phyloP scores from a whole-genome alignment of 495 filamentous ascomycete genomes.

The Trichocladium antarcticum region DNA sequence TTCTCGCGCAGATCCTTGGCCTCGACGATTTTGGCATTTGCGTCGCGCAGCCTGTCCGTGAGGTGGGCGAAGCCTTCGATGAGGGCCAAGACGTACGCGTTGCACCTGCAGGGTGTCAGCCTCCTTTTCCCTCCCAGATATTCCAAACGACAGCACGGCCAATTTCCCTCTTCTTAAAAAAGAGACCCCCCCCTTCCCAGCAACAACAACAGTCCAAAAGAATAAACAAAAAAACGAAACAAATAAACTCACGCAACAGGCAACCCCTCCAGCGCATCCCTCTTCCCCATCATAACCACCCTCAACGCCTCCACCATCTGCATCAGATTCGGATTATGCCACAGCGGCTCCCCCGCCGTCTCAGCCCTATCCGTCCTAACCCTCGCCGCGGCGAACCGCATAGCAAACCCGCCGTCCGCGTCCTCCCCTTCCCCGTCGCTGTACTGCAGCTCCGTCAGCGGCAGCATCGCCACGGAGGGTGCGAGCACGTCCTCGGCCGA shows the following conservation, averaged over 20 bases:
- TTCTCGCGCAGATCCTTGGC: constrained; percentile 25
- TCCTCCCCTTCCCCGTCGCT: background rate
- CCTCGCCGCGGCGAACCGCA: background rate
- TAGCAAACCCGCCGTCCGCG: background rate
- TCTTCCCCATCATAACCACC: constrained; percentile 28
- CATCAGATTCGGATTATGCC: constrained; percentile 32
- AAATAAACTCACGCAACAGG: constrained; percentile 21
- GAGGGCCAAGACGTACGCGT: constrained; percentile 32
- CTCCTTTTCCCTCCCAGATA: background rate
- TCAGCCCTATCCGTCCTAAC: background rate
- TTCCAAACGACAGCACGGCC: too few relatives aligned
- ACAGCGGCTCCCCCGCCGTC: background rate
- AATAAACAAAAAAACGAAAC: background rate
- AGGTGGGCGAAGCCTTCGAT: constrained; percentile 31
- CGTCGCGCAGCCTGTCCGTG: constrained; percentile 8
- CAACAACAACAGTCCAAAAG: background rate
- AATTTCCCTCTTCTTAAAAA: too few relatives aligned
- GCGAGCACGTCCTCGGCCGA: too few relatives aligned
- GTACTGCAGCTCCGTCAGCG: background rate
- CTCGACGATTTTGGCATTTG: constrained; percentile 19
- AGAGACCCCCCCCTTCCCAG: too few relatives aligned
- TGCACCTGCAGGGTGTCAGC: constrained; percentile 19
- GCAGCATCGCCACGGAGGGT: background rate
- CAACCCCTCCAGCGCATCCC: constrained; percentile 20
- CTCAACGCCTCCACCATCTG: constrained; percentile 36